Evolutionary conservation across 2,329 filamentous ascomycete species (phyloP), one percentile per base, ranked within the genome.

Genomic region (Lecanoromycetidae sp.): DNA sequence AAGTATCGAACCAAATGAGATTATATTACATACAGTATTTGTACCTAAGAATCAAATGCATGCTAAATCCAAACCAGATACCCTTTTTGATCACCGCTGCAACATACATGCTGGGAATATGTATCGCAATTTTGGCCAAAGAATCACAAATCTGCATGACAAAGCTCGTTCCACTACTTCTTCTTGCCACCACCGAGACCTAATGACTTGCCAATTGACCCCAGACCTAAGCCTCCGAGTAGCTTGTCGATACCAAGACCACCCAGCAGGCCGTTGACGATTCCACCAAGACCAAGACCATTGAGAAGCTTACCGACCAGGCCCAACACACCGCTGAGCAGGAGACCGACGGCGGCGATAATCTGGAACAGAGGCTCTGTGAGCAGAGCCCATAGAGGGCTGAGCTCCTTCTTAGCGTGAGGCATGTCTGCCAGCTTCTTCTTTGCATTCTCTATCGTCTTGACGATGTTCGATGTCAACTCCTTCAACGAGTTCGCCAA

Each of bases 291-390:
- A 48, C 87, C 87, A 23, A 94, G 77, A 4, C 83, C 85, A 57
- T 82, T 81, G 49, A 91, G 74, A 58, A 94, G 68, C 60, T 80
- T 80, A 47, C 87, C 87, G 17, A 94, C 86, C 1, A 95, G 74
- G 35, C 84, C 84, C 5, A 95, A 72, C 0, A 95, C 87, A 63
- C 88, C 87, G 43, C 72, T 80, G 51, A 95, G 71, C 53, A 94
- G 66, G 50, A 94, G 68, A 19, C 88, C 88, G 37, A 94, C 87
- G 9, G 85, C 87, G 7, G 87, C 86, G 40, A 94, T 75, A 61
- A 94, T 94, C 74, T 95, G 88, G 75, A 87, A 86, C 19, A 94
- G 71, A 9, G 88, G 88, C 71, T 94, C 86, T 29, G 79, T 79
- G 55, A 91, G 70, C 40, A 94, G 71, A 25, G 71, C 79, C 87